Conservation (phyloP, 225 moss, liverwort and hornwort genomes). For the Pseudisothecium myosuroides region DNA sequence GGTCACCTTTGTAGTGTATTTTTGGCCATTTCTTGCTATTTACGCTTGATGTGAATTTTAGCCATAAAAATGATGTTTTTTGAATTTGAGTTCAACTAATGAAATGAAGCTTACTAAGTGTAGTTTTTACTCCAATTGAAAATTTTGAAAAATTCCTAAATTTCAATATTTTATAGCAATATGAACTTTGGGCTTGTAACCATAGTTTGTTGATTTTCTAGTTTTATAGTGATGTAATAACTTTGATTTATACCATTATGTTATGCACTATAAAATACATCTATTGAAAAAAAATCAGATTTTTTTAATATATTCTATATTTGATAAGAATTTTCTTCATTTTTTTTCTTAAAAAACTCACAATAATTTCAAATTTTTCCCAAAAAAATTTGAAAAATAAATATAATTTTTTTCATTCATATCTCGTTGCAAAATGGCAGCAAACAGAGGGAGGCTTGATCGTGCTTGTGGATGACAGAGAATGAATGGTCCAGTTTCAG, state of each 20-base stretch:
- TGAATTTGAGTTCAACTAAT: not conserved
- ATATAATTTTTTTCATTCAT: too few species aligned
- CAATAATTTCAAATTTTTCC: rapidly evolving
- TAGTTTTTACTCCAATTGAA: not conserved
- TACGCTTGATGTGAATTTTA: not conserved
- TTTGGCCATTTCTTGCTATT: not conserved
- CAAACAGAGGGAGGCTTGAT: not conserved
- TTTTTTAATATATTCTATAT: rapidly evolving
- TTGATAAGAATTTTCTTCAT: not conserved
- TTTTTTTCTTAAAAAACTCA: not conserved
- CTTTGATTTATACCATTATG: not conserved
- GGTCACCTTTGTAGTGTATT: not conserved
- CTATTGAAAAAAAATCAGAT: not conserved
- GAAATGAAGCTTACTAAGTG: not conserved
- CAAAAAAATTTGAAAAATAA: not conserved
- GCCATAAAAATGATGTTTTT: not conserved
- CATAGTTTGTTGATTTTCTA: not conserved
- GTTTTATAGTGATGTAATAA: rapidly evolving
- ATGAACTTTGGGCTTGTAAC: not conserved
- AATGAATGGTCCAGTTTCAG: not conserved
- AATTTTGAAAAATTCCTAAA: not conserved
- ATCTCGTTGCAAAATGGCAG: not conserved
- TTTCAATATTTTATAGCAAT: too few species aligned
- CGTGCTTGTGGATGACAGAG: not conserved
- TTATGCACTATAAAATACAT: too few species aligned